Conservation (phyloP, 2,329 filamentous ascomycete species). For the Dendryphion nanum region DNA sequence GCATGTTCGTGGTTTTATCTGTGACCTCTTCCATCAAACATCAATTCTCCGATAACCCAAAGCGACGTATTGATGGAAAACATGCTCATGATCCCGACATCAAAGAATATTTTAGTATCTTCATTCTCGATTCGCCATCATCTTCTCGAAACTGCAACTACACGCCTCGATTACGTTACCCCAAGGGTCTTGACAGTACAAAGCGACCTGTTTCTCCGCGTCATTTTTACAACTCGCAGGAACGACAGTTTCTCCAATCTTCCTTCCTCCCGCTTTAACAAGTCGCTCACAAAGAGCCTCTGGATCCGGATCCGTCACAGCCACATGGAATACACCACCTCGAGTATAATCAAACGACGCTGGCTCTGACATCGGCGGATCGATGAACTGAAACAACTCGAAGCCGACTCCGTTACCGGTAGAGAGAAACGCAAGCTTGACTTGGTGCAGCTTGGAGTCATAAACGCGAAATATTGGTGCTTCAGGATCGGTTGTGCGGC, state of each 20-base stretch:
- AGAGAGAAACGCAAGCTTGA: slow-evolving; percentile 28
- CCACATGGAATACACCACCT: slow-evolving; percentile 35
- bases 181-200: slow-evolving; percentile 20
- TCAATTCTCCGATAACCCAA: too few relatives aligned
- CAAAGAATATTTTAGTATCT: too few relatives aligned
- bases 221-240: slow-evolving; percentile 6
- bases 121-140: slow-evolving; percentile 19
- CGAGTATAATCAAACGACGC: slow-evolving; percentile 21
- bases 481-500: slow-evolving; percentile 7
- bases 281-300: slow-evolving; percentile 23
- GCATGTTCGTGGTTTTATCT: too few relatives aligned
- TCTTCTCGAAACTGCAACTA: slow-evolving; percentile 20
- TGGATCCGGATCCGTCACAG: slow-evolving; percentile 27
- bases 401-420: slow-evolving; percentile 34
- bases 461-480: slow-evolving; percentile 34
- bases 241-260: slow-evolving; percentile 21
- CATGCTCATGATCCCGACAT: too few relatives aligned
- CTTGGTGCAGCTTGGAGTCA: slow-evolving; percentile 22
- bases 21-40: too few relatives aligned
- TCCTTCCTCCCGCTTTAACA: slow-evolving; percentile 19
- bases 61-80: too few relatives aligned
- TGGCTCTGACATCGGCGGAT: slow-evolving; percentile 15
- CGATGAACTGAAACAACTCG: slow-evolving; percentile 36
- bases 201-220: slow-evolving; percentile 10
- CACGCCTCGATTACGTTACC: slow-evolving; percentile 22